A percentile compares a stretch with the other conserved stretches of the same genome.
Evolutionary conservation across 2,329 filamentous ascomycete genomes (phyloP).

Genomic region (Fusarium papillatum): DNA sequence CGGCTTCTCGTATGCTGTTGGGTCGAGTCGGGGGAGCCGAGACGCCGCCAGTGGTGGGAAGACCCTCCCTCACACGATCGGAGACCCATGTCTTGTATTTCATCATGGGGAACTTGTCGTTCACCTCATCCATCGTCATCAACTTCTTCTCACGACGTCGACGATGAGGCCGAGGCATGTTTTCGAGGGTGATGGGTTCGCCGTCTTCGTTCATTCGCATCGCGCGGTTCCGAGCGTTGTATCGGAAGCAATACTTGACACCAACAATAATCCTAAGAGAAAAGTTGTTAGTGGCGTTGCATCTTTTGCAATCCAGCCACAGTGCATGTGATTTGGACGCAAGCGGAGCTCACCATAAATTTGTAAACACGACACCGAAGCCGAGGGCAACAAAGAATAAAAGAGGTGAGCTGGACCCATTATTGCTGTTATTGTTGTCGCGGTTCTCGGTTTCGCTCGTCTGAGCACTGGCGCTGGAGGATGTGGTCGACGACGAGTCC

Average conservation of each 20-base stretch:
- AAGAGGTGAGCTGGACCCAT: slow-evolving; percentile 58
- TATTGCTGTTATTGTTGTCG: slow-evolving; percentile 37
- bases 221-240: slow-evolving; percentile 93
- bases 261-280: slow-evolving; percentile 94
- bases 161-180: slow-evolving; percentile 87
- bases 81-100: slow-evolving; percentile 98
- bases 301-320: slow-evolving; percentile 1
- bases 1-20: slow-evolving; percentile 78
- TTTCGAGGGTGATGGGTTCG: slow-evolving; percentile 89
- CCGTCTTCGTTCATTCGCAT: slow-evolving; percentile 83
- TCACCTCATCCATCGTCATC: slow-evolving; percentile 99
- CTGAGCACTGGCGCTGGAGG: slow-evolving; percentile 34
- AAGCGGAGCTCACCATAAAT: slow-evolving; percentile 83
- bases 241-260: slow-evolving; percentile 99
- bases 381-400: slow-evolving; percentile 94
- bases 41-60: slow-evolving; percentile 88
- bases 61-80: slow-evolving; percentile 83
- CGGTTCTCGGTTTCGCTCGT: slow-evolving; percentile 16
- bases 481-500: slow-evolving; percentile 35
- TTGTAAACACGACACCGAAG: slow-evolving; percentile 98
- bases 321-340: slow-evolving; percentile 11
- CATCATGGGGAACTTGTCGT: slow-evolving; percentile 93
- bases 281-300: slow-evolving; percentile 39
- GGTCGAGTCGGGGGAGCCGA: slow-evolving; percentile 80
- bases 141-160: slow-evolving; percentile 96